phyloP scores from a whole-genome alignment of 306 rosid species.

The Fagus crenata region DNA sequence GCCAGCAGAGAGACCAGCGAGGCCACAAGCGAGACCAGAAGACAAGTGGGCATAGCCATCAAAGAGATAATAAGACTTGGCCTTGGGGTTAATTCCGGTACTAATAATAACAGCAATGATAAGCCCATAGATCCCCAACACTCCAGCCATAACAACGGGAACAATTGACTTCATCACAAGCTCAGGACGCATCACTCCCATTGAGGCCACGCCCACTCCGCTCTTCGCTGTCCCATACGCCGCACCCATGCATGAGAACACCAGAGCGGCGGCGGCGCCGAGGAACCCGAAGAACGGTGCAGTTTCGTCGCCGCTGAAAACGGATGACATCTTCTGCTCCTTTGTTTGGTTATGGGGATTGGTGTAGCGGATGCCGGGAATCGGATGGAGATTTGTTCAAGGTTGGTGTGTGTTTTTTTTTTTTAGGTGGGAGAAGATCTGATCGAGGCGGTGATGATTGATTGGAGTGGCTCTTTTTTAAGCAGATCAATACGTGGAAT shows the following conservation, averaged over 20 bases:
- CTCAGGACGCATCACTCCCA: conserved; percentile 87
- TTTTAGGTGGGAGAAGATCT: not conserved
- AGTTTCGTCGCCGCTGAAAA: conserved; percentile 79
- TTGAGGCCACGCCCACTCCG: conserved; percentile 79
- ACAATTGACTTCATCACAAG: conserved; percentile 82
- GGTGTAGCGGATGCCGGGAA: too few species aligned
- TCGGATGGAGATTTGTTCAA: not conserved
- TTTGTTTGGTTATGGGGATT: not conserved
- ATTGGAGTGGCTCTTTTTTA: too few species aligned
- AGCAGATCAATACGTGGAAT: too few species aligned
- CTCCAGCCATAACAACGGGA: conserved; percentile 86
- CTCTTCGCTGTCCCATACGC: conserved; percentile 82
- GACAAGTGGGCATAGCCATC: conserved; percentile 85
- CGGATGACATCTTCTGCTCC: conserved; percentile 29
- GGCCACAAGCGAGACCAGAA: conserved; percentile 83
- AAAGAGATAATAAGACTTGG: conserved; percentile 67
- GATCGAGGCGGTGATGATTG: too few species aligned
- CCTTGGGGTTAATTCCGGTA: conserved; percentile 78
- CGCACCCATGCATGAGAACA: conserved; percentile 83
- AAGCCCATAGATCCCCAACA: conserved; percentile 69
- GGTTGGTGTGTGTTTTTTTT: too few species aligned
- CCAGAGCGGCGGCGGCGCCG: conserved; percentile 75
- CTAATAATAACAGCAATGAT: conserved; percentile 76
- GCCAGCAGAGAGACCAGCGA: conserved; percentile 80
- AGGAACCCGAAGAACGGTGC: conserved; percentile 88